Percentiles rank a stretch among this genome's conserved stretches.
Evolutionary conservation across 345 rosid species (phyloP).

Genomic region (Mangifera indica): DNA sequence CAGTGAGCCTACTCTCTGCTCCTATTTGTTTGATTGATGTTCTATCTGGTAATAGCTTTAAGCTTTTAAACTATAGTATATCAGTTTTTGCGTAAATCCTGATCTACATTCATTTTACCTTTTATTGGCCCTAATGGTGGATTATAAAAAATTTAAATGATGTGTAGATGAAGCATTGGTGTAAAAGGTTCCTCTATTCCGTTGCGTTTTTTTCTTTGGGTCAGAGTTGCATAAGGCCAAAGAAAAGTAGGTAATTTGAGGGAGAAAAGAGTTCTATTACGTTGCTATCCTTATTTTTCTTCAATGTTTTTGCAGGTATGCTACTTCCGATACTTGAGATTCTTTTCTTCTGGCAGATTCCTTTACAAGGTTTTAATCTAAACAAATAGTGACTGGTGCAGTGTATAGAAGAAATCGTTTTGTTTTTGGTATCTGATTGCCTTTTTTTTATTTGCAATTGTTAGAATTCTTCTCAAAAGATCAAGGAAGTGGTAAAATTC

Average conservation of each 20-base stretch:
- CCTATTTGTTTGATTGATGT: background rate
- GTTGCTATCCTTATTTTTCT: background rate
- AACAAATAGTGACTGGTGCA: background rate
- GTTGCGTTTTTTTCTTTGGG: too few species aligned
- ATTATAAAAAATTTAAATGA: background rate
- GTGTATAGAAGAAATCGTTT: background rate
- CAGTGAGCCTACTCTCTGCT: background rate
- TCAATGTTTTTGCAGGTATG: conserved; percentile 59
- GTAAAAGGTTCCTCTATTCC: background rate
- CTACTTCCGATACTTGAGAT: conserved; percentile 85
- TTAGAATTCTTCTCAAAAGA: conserved; percentile 82
- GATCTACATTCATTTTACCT: background rate
- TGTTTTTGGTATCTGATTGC: conserved; percentile 17
- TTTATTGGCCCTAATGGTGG: background rate
- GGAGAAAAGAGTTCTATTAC: background rate
- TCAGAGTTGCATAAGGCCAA: background rate
- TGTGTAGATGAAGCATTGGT: background rate
- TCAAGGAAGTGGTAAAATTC: conserved; percentile 80
- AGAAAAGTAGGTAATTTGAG: background rate
- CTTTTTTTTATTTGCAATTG: conserved; percentile 10
- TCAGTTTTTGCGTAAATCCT: background rate
- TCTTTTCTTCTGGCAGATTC: conserved; percentile 87
- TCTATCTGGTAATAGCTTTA: background rate
- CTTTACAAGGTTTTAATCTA: conserved; percentile 71
- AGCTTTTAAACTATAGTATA: background rate